Evolutionary conservation across 768 basidiomycete genomes (phyloP).

Genomic region (Suillus paluster): DNA sequence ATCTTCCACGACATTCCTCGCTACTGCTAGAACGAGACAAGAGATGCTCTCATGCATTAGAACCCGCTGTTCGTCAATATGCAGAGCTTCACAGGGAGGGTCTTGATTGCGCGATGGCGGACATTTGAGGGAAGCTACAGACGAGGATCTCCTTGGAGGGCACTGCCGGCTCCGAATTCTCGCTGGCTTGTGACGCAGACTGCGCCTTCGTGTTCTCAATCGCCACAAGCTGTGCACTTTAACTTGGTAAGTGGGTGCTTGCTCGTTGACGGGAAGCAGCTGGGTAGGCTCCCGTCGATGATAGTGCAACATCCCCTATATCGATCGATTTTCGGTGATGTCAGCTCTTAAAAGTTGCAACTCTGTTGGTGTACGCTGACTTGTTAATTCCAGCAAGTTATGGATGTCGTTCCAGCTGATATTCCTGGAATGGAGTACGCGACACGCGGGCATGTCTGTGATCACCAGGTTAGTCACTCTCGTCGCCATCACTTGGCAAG

Average conservation of each 20-base stretch:
- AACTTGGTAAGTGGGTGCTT: constrained; percentile 32
- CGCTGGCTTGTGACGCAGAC: constrained; percentile 31
- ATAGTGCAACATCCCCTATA: constrained; percentile 27
- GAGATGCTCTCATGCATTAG: constrained; percentile 31
- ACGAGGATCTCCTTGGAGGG: constrained; percentile 26
- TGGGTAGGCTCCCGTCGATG: constrained; percentile 27
- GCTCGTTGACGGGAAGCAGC: constrained; percentile 30
- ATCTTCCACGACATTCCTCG: constrained; percentile 12
- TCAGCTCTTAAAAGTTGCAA: not conserved
- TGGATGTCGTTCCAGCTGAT: constrained; percentile 29
- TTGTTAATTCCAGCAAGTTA: constrained; percentile 18
- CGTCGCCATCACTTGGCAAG: not conserved
- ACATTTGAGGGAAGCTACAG: constrained; percentile 31
- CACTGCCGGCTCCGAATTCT: constrained; percentile 15
- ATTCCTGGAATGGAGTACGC: constrained; percentile 30
- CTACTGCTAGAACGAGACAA: constrained; percentile 35
- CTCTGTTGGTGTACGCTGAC: constrained; percentile 1
- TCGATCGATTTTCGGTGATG: constrained; percentile 24
- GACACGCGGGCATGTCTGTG: constrained; percentile 19
- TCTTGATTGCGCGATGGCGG: constrained; percentile 19
- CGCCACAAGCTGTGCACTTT: constrained; percentile 27
- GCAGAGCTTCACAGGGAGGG: constrained; percentile 15
- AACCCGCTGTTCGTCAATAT: constrained; percentile 12
- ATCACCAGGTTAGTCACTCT: constrained; percentile 21
- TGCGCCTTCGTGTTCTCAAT: not conserved